Evolutionary conservation across 148 eudicot genomes (phyloP).

Genomic region (Chenopodium berlandieri): DNA sequence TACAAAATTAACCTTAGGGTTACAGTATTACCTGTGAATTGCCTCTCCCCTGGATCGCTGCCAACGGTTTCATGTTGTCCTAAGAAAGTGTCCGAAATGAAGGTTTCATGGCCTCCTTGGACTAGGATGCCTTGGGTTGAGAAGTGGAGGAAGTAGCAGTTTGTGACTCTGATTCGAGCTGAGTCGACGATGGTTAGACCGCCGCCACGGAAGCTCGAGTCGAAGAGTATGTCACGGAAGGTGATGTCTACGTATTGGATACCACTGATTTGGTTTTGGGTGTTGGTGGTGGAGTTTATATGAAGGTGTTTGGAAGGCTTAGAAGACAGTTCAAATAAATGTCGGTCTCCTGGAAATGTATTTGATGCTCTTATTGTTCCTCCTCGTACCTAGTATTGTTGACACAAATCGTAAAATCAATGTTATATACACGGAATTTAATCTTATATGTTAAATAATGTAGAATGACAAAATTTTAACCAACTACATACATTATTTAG

Average conservation of each 20-base stretch:
- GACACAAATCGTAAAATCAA: neutral
- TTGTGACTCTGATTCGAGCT: constrained; percentile 14
- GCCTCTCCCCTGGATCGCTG: neutral
- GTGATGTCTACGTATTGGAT: constrained; percentile 20
- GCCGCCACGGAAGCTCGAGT: constrained; percentile 9
- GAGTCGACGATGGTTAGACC: constrained; percentile 7
- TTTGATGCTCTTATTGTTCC: constrained; percentile 24
- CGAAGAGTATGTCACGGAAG: constrained; percentile 25
- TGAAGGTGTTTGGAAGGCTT: neutral
- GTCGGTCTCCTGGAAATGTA: constrained; percentile 14
- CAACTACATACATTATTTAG: too few relatives aligned
- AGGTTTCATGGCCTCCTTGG: constrained; percentile 20
- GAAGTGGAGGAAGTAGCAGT: constrained; percentile 24
- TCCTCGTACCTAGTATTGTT: constrained; percentile 17
- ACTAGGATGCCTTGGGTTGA: constrained; percentile 12
- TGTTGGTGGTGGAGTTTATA: neutral
- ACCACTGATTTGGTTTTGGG: neutral
- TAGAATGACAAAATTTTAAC: too few relatives aligned
- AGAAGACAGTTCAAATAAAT: constrained; percentile 4
- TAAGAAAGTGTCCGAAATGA: constrained; percentile 20
- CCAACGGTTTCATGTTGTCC: constrained; percentile 22
- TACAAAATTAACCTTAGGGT: too few relatives aligned
- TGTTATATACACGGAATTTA: neutral
- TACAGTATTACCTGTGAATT: neutral
- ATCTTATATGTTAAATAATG: too few relatives aligned